Evolutionary conservation across 2,329 filamentous ascomycete genomes (phyloP).

Genomic region (Colletotrichum camelliae): DNA sequence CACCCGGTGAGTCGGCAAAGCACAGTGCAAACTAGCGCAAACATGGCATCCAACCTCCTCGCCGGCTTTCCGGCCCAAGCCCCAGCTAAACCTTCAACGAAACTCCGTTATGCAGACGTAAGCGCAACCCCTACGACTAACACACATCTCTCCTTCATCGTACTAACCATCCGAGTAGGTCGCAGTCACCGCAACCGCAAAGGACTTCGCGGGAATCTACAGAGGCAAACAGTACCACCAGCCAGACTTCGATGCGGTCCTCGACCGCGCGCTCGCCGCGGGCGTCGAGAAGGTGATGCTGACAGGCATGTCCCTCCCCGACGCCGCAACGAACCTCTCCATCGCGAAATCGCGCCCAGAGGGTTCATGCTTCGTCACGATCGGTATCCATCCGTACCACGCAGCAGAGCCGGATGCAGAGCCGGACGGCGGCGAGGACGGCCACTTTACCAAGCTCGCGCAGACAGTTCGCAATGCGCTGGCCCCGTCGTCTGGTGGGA

Average conservation of each 20-base stretch:
- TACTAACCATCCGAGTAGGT: slow-evolving; percentile 27
- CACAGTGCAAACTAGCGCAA: background rate
- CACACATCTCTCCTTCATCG: background rate
- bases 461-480: slow-evolving; percentile 28
- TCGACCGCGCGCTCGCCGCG: slow-evolving; percentile 45
- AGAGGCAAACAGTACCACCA: slow-evolving; percentile 53
- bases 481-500: background rate
- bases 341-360: slow-evolving; percentile 32
- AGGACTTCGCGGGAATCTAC: slow-evolving; percentile 56
- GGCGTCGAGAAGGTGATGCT: slow-evolving; percentile 47
- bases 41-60: slow-evolving; percentile 8
- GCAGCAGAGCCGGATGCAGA: slow-evolving; percentile 44
- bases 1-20: background rate
- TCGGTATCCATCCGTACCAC: slow-evolving; percentile 58
- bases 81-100: background rate
- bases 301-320: slow-evolving; percentile 41
- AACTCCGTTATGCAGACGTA: slow-evolving; percentile 17
- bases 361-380: slow-evolving; percentile 45
- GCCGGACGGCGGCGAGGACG: slow-evolving; percentile 25
- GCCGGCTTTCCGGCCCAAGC: slow-evolving; percentile 4
- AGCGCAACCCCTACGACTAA: background rate
- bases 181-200: slow-evolving; percentile 42
- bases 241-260: slow-evolving; percentile 45
- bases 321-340: slow-evolving; percentile 31
- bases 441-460: slow-evolving; percentile 29